Conservation (phyloP, 352 stramenopile genomes). For the Thalassiosira pacifica region DNA sequence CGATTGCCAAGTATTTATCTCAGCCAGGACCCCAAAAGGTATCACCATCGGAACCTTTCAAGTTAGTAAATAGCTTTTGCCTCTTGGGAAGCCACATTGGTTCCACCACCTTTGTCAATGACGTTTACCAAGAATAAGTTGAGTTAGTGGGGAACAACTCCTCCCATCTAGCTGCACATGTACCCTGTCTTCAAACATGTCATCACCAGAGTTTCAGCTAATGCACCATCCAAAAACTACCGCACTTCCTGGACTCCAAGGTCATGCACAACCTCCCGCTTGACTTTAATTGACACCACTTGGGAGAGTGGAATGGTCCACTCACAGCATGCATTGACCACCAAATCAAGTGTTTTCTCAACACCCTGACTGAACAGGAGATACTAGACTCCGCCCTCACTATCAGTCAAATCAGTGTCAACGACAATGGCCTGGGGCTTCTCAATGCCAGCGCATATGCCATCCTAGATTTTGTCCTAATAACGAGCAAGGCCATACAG, state of each 20-base stretch:
- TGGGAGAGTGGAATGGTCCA: neutral
- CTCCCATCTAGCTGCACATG: no score
- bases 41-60: no score
- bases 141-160: no score
- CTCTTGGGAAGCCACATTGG: no score
- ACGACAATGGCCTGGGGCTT: neutral
- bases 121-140: no score
- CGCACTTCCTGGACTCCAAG: neutral
- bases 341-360: neutral
- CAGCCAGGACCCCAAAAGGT: no score
- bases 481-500: neutral
- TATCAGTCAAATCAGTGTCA: neutral
- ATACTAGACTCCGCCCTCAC: neutral
- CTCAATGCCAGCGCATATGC: neutral
- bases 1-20: no score
- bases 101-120: no score
- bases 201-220: neutral
- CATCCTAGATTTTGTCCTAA: neutral
- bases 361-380: neutral
- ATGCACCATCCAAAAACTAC: slow-evolving; percentile 1
- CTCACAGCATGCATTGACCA: neutral
- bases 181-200: neutral
- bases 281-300: neutral
- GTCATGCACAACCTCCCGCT: neutral
- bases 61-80: no score